These are phyloP conservation scores for Tremellales sp. DNA, from an alignment of 1,284 basidiomycete species.

Conservation along the genomic window DNA sequence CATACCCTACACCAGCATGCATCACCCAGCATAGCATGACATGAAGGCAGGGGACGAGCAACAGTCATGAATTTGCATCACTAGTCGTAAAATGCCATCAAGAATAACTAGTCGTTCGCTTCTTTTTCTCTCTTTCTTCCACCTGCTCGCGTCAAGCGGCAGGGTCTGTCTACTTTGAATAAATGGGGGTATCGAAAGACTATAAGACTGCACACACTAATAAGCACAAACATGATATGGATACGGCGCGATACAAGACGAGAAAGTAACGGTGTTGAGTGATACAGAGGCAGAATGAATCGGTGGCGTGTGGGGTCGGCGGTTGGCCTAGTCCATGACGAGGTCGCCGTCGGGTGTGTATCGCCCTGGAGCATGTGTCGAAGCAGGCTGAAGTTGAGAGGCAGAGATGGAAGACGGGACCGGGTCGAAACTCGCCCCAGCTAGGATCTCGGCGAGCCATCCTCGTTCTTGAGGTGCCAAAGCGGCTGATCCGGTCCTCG, in stretches of 20 bases:
- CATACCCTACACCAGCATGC: too few species aligned
- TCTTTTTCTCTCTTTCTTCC: too few species aligned
- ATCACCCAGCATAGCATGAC: too few species aligned
- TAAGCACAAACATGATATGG: neutral
- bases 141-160: too few species aligned
- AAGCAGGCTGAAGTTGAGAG: neutral
- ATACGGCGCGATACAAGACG: neutral
- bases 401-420: neutral
- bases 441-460: conserved; percentile 41
- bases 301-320: neutral
- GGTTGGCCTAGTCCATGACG: neutral
- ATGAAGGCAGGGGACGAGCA: too few species aligned
- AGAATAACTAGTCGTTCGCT: too few species aligned
- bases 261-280: conserved; percentile 1
- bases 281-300: neutral
- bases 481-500: conserved; percentile 53
- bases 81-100: too few species aligned
- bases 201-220: neutral
- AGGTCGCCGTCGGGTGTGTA: neutral
- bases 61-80: too few species aligned
- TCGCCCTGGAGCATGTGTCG: neutral
- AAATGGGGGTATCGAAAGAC: neutral
- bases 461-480: conserved; percentile 42
- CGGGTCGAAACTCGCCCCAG: conserved; percentile 20
- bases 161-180: too few species aligned